phyloP scores from a whole-genome alignment of 2,329 filamentous ascomycete species.

The Mycosphaerella sp. region DNA sequence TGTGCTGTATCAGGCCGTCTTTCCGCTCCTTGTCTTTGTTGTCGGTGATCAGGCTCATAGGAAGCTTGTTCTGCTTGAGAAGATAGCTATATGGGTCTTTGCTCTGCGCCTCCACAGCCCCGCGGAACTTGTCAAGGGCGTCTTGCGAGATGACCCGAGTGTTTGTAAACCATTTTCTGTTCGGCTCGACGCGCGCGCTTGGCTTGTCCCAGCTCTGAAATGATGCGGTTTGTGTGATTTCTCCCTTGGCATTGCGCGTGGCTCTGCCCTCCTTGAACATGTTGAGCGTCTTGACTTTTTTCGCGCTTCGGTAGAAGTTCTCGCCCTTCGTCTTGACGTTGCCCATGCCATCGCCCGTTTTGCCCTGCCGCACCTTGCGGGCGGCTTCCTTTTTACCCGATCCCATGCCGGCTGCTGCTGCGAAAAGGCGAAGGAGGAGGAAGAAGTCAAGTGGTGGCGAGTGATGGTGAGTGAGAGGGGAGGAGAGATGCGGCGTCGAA shows the following conservation, averaged over 20 bases:
- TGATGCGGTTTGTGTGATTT: slow-evolving; percentile 75
- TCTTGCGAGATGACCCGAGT: slow-evolving; percentile 87
- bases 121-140: slow-evolving; percentile 76
- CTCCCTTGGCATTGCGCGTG: slow-evolving; percentile 71
- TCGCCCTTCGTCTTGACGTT: slow-evolving; percentile 95
- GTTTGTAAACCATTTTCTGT: slow-evolving; percentile 97
- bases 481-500: too few species aligned
- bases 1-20: slow-evolving; percentile 85
- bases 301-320: slow-evolving; percentile 88
- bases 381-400: slow-evolving; percentile 84
- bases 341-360: slow-evolving; percentile 75
- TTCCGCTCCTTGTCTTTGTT: slow-evolving; percentile 53
- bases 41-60: slow-evolving; percentile 88
- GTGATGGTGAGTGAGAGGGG: too few species aligned
- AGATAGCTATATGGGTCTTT: slow-evolving; percentile 88
- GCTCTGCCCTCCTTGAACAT: slow-evolving; percentile 85
- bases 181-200: slow-evolving; percentile 82
- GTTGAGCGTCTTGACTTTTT: slow-evolving; percentile 82
- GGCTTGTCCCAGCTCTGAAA: slow-evolving; percentile 80
- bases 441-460: too few species aligned
- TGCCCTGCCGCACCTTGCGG: slow-evolving; percentile 78
- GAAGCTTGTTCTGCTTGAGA: slow-evolving; percentile 95
- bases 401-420: slow-evolving; percentile 56
- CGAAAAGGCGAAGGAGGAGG: background rate
- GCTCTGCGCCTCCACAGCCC: slow-evolving; percentile 84